Evolutionary conservation across 306 rosid genomes (phyloP).

Genomic region (Acacia confusa): DNA sequence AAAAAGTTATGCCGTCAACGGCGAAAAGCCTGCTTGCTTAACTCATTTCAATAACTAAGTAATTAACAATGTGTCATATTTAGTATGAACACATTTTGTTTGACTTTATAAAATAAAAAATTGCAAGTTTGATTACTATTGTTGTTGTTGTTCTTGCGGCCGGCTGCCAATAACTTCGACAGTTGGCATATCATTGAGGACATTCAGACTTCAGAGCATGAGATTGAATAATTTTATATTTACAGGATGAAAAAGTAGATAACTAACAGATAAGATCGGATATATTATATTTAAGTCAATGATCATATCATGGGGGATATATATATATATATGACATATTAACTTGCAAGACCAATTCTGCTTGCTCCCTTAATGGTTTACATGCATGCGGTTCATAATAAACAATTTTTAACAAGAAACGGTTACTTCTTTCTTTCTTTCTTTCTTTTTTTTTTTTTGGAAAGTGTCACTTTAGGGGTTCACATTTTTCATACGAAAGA

Average conservation of each 20-base stretch:
- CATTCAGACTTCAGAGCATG: neutral
- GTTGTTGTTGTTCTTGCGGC: neutral
- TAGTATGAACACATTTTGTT: neutral
- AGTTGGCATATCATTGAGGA: neutral
- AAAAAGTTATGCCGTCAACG: neutral
- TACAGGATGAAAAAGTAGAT: neutral
- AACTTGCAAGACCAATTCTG: neutral
- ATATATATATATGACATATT: no score
- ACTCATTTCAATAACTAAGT: neutral
- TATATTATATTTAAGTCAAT: neutral
- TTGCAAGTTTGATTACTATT: neutral
- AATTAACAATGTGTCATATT: neutral
- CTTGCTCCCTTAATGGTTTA: neutral
- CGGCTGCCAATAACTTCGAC: neutral
- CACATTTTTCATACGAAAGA: neutral
- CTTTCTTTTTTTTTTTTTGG: no score
- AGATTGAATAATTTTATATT: neutral
- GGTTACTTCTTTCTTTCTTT: neutral
- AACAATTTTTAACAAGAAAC: no score
- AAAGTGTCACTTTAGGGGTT: neutral
- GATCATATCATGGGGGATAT: no score
- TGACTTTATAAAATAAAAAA: neutral
- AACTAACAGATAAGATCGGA: neutral
- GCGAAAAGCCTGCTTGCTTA: neutral
- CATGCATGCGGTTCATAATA: neutral